A percentile compares a stretch with the other conserved stretches of the same genome.
These are phyloP conservation scores for Colletotrichum liriopes DNA, from an alignment of 2,329 filamentous ascomycete genomes.

Conservation along the genomic window DNA sequence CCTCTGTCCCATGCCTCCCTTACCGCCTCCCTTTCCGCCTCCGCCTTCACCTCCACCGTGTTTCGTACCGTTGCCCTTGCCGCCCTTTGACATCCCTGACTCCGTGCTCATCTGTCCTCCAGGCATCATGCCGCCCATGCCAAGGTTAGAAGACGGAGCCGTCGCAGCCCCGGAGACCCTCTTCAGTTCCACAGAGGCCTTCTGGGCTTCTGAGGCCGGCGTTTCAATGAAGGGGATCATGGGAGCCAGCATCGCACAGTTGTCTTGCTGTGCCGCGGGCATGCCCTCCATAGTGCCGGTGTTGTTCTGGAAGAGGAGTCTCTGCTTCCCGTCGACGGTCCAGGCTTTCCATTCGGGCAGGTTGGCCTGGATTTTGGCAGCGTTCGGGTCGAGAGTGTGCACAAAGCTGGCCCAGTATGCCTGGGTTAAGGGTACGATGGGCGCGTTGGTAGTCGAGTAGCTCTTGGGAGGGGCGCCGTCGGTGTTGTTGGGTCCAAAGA, in stretches of 20 bases:
- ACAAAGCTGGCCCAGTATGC: constrained; percentile 85
- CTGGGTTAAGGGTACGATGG: constrained; percentile 74
- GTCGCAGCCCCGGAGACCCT: neutral
- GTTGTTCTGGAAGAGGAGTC: constrained; percentile 62
- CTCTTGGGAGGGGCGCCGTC: constrained; percentile 65
- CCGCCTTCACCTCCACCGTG: constrained; percentile 8
- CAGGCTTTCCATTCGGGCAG: constrained; percentile 67
- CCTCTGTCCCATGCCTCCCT: constrained; percentile 1
- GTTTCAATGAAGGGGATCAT: constrained; percentile 47
- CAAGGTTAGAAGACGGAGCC: no score
- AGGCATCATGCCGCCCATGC: no score
- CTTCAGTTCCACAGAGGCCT: constrained; percentile 43
- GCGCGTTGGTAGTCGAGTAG: constrained; percentile 70
- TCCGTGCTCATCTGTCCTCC: neutral
- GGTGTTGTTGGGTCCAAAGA: constrained; percentile 76
- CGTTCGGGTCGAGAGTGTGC: constrained; percentile 75
- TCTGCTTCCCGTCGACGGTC: constrained; percentile 47
- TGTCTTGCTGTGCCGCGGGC: constrained; percentile 40
- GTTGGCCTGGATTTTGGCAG: constrained; percentile 57
- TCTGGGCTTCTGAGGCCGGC: constrained; percentile 31
- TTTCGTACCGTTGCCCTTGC: constrained; percentile 23
- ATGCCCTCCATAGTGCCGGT: constrained; percentile 60
- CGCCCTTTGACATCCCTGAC: neutral
- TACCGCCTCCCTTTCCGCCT: neutral
- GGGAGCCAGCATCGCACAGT: constrained; percentile 46